phyloP scores from a whole-genome alignment of 139 green algal species.

The Chlorella sp. region DNA sequence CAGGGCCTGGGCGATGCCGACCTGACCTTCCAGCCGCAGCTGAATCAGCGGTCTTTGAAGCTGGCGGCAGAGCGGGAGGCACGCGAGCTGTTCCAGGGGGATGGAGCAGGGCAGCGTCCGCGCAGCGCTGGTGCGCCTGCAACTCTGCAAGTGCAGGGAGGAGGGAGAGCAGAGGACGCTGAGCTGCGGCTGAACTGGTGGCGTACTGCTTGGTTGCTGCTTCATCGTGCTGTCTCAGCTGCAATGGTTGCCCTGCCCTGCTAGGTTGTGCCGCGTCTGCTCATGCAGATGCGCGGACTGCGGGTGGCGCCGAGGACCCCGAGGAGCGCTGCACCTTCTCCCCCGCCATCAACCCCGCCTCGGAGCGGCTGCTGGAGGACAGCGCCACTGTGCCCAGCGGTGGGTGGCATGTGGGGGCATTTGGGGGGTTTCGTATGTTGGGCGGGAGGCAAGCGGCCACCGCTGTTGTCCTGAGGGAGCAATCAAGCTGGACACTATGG shows the following conservation, averaged over 20 bases:
- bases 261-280: no score
- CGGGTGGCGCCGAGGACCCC: background rate
- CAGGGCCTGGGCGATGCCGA: constrained; percentile 30
- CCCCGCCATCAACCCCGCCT: constrained; percentile 41
- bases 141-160: background rate
- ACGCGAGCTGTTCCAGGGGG: constrained; percentile 1
- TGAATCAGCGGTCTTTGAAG: constrained; percentile 40
- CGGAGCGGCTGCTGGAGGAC: constrained; percentile 55
- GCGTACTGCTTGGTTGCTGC: no score
- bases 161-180: no score
- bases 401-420: background rate
- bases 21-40: constrained; percentile 39
- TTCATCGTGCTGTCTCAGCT: no score
- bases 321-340: constrained; percentile 37
- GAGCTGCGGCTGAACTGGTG: no score
- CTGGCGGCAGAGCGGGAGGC: constrained; percentile 37
- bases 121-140: background rate
- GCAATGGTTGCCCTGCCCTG: no score
- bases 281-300: background rate
- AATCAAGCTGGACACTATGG: background rate
- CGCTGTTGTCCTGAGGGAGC: no score
- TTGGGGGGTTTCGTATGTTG: no score
- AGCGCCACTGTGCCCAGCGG: constrained; percentile 35
- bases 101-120: background rate
- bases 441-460: background rate